A percentile compares a stretch with the other conserved stretches of the same genome.
phyloP scores from a whole-genome alignment of 805 yeast genomes.

The Suhomyces pyralidae region DNA sequence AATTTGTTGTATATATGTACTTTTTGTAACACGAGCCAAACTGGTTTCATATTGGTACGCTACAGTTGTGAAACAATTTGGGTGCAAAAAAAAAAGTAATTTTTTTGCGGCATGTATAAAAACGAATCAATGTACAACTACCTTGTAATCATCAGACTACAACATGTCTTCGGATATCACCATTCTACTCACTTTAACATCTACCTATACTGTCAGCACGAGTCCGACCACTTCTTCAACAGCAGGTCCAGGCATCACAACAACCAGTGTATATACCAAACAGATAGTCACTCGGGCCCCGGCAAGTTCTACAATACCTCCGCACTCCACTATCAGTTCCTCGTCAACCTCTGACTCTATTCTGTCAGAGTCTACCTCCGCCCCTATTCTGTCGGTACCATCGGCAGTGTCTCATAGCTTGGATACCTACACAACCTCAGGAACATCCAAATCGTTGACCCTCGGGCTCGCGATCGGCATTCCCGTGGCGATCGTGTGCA shows the following conservation, averaged over 20 bases:
- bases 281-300: neutral
- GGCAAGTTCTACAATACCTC: neutral
- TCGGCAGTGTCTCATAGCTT: neutral
- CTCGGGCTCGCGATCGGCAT: constrained; percentile 24
- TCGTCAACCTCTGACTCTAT: neutral
- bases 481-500: constrained; percentile 18
- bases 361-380: neutral
- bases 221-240: constrained; percentile 1
- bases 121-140: neutral
- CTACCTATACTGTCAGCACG: constrained; percentile 8
- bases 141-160: neutral
- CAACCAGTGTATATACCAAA: neutral
- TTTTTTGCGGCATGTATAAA: neutral
- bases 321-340: neutral
- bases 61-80: neutral
- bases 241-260: neutral
- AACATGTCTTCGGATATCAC: constrained; percentile 5
- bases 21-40: neutral
- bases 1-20: neutral
- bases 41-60: neutral
- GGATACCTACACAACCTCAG: neutral
- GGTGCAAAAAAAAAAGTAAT: constrained; percentile 3
- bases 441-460: constrained; percentile 7
- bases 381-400: neutral
- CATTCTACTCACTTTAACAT: constrained; percentile 9